These are phyloP conservation scores for Chaetomiaceae sp. DNA, from an alignment of 2,329 filamentous ascomycete genomes.

Conservation along the genomic window DNA sequence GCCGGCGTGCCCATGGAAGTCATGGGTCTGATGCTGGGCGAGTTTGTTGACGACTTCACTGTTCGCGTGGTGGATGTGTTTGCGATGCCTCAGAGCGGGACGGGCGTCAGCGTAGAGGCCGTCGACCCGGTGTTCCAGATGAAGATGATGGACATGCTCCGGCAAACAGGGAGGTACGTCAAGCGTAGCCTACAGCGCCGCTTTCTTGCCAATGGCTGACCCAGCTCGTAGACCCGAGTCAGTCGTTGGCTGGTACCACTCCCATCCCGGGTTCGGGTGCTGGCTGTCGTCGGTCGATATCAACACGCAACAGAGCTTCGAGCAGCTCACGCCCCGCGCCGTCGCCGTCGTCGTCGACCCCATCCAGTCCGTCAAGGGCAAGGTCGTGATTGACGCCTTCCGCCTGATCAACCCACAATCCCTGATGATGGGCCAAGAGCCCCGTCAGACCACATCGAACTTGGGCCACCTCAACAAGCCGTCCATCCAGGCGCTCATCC, in stretches of 20 bases:
- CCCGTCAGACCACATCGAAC: conserved; percentile 95
- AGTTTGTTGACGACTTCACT: conserved; percentile 98
- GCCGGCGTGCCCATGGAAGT: conserved; percentile 99
- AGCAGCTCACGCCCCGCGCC: conserved; percentile 92
- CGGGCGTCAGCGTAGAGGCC: conserved; percentile 94
- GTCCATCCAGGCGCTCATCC: conserved; percentile 97
- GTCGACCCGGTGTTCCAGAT: conserved; percentile 98
- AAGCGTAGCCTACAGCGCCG: background rate
- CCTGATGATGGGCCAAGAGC: conserved; percentile 95
- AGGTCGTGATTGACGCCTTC: conserved; percentile 98
- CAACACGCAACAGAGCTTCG: conserved; percentile 99
- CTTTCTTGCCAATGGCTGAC: too few relatives aligned
- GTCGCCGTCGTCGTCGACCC: conserved; percentile 97
- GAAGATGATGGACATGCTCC: conserved; percentile 99
- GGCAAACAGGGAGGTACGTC: conserved; percentile 85
- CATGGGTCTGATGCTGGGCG: conserved; percentile 98
- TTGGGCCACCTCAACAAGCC: conserved; percentile 97
- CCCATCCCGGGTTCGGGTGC: conserved; percentile 97
- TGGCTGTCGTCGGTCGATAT: conserved; percentile 99
- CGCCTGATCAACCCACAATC: conserved; percentile 97
- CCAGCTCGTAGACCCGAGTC: conserved; percentile 97
- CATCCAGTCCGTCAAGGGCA: conserved; percentile 98
- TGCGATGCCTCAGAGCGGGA: conserved; percentile 98
- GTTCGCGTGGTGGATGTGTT: conserved; percentile 98
- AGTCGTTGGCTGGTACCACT: conserved; percentile 99